Base-by-base conservation (phyloP, 1,284 basidiomycete species). In the Rhizoctonia solani region DNA sequence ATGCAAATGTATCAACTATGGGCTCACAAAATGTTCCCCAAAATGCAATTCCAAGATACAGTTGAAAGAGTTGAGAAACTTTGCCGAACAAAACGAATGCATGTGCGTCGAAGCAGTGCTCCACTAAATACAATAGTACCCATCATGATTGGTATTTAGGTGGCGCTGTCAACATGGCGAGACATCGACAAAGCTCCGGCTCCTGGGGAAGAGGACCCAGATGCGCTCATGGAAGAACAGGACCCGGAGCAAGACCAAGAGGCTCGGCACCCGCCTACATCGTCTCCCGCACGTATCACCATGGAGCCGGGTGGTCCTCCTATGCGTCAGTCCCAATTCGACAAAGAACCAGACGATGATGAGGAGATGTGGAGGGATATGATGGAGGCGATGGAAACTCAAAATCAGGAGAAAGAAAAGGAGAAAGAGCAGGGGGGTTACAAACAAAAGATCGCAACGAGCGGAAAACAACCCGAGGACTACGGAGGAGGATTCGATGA, bases 11-110 rank as follows among this genome's bases (percentile, higher is more conserved):
- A 97, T 74, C 92, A 93, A 72, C 89, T 94, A 73, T 98, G 95
- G 95, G 83, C 92, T 1, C 95, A 97, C 76, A 84, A 84, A 71
- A 83, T 98, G 83, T 95, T 89, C 74, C 94, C 95, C 1, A 92
- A 90, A 74, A 88, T 85, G 6, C 87, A 88, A 56, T 95, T 97
- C 76, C 81, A 81, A 52, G 92, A 95, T 75, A 95, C 92, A 0
- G 84, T 95, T 5, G 79, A 84, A 34, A 82, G 88, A 2, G 84
- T 96, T 4, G 95, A 97, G 79, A 91, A 88, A 72, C 77, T 96
- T 1, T 95, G 92, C 74, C 89, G 90, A 71, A 87, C 89, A 1
- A 85, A 86, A 55, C 83, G 89, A 13, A 91, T 96, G 87, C 83
- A 88, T 77, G 95, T 95, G 75, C 71, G 83, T 78, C 41, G 25